Percentiles rank a stretch among this genome's conserved stretches.
phyloP scores from a whole-genome alignment of 805 yeast genomes.

The Ogataea haglerorum region DNA sequence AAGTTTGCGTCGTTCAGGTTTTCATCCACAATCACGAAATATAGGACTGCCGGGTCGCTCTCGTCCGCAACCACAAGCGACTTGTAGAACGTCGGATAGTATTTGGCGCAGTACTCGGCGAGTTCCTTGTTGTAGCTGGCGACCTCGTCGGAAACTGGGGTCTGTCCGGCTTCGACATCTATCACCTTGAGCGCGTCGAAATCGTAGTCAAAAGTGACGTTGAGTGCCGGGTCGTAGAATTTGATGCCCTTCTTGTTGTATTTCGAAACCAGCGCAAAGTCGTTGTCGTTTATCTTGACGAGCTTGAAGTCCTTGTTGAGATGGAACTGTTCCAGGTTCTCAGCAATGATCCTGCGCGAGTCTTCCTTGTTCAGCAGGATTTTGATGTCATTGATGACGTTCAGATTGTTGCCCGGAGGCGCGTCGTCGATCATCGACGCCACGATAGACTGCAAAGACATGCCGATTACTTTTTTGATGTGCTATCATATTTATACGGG shows the following conservation, averaged over 20 bases:
- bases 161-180: constrained; percentile 44
- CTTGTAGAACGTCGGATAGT: constrained; percentile 60
- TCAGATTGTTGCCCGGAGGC: constrained; percentile 53
- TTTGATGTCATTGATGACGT: constrained; percentile 28
- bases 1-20: constrained; percentile 71
- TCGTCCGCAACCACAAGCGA: constrained; percentile 40
- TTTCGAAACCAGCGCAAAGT: constrained; percentile 41
- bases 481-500: not conserved
- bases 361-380: constrained; percentile 26
- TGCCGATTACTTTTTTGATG: constrained; percentile 9
- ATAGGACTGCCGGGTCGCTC: constrained; percentile 31
- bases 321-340: constrained; percentile 25
- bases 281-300: constrained; percentile 26
- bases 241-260: constrained; percentile 49
- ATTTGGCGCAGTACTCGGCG: constrained; percentile 53
- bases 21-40: constrained; percentile 64
- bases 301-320: constrained; percentile 31
- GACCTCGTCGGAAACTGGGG: constrained; percentile 17
- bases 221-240: constrained; percentile 50
- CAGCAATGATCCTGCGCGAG: constrained; percentile 25
- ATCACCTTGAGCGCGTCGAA: constrained; percentile 45
- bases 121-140: constrained; percentile 30
- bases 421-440: constrained; percentile 43
- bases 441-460: constrained; percentile 29
- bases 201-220: constrained; percentile 56